Evolutionary conservation across 176 grass and related monocot genomes (phyloP).

Genomic region (Carex pumila): DNA sequence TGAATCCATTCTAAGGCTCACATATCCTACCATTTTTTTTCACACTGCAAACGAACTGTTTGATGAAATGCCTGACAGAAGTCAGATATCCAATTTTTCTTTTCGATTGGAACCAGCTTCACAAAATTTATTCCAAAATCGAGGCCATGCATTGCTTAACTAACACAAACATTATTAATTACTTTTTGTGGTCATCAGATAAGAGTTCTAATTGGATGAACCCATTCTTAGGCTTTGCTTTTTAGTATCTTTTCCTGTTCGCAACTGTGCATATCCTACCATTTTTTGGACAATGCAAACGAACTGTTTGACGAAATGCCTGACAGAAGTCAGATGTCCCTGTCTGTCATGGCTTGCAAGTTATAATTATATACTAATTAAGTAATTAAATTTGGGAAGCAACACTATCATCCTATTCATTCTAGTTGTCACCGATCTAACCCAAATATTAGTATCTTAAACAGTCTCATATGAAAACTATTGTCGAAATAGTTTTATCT

Average conservation of each 20-base stretch:
- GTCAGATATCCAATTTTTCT: neutral
- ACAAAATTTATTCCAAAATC: no score
- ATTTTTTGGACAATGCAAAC: neutral
- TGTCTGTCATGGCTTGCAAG: neutral
- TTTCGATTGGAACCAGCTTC: no score
- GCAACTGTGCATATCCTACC: neutral
- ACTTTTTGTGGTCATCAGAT: no score
- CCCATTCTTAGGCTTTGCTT: neutral
- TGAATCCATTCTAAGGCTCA: neutral
- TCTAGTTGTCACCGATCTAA: neutral
- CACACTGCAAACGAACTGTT: neutral
- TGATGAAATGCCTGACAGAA: neutral
- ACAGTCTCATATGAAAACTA: neutral
- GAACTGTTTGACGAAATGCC: neutral
- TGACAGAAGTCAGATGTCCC: neutral
- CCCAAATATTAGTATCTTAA: neutral
- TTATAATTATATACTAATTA: neutral
- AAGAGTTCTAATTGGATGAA: no score
- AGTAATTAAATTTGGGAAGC: neutral
- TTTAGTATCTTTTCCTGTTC: neutral
- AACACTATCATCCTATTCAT: neutral
- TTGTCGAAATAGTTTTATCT: neutral
- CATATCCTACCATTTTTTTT: neutral
- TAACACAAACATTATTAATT: no score
- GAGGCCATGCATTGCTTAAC: no score